phyloP scores from a whole-genome alignment of 83 land plant genomes.

The Isoetes engelmannii region DNA sequence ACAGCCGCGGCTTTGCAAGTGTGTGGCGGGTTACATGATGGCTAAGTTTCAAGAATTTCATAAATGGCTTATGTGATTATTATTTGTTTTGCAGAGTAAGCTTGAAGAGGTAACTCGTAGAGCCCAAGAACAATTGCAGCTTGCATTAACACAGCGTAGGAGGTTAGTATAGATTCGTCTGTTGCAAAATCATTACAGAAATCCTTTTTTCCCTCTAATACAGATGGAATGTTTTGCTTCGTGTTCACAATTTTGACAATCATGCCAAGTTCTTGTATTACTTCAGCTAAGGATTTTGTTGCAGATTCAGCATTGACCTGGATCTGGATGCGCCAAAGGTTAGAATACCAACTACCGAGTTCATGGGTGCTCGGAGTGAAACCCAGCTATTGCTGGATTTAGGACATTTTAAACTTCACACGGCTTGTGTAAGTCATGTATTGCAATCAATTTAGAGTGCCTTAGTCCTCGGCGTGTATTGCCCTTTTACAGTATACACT shows the following conservation, averaged over 20 bases:
- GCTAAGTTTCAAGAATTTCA: not conserved
- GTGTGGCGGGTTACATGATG: not conserved
- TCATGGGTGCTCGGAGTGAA: constrained; percentile 23
- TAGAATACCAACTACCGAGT: constrained; percentile 53
- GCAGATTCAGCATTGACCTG: constrained; percentile 85
- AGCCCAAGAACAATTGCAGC: constrained; percentile 87
- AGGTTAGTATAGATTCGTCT: constrained; percentile 34
- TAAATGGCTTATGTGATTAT: constrained; percentile 1
- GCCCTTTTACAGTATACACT: too few relatives aligned
- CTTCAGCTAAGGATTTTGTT: constrained; percentile 1
- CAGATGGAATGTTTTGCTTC: not conserved
- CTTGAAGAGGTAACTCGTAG: constrained; percentile 82
- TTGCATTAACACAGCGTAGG: constrained; percentile 78
- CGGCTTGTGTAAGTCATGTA: constrained; percentile 43
- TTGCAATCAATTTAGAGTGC: too few relatives aligned
- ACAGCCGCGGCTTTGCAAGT: constrained; percentile 98
- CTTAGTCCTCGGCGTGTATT: too few relatives aligned
- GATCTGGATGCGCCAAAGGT: constrained; percentile 98
- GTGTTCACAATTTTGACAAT: not conserved
- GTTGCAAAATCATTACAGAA: not conserved
- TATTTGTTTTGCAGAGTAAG: constrained; percentile 48
- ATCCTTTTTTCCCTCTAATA: not conserved
- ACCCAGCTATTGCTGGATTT: constrained; percentile 78
- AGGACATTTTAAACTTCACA: constrained; percentile 87
- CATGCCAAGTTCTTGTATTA: not conserved